Conservation (phyloP, 257 asterid species). For the Rubia yunnanensis region DNA sequence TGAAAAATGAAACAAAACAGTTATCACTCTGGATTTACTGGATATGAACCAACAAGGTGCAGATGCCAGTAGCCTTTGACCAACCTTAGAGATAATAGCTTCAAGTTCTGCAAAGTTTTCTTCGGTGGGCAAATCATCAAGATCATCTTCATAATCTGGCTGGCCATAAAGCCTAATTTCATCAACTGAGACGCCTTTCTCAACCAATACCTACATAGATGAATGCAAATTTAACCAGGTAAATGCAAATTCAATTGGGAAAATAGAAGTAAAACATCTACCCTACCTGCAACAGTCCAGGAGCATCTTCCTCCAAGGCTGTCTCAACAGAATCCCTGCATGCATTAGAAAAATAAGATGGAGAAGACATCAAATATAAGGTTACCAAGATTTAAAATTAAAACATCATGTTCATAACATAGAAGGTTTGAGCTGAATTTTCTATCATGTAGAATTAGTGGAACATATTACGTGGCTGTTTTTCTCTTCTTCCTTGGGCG, state of each 20-base stretch:
- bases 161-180: slow-evolving; percentile 91
- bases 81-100: slow-evolving; percentile 62
- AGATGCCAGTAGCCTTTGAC: slow-evolving; percentile 3
- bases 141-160: slow-evolving; percentile 46
- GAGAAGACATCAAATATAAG: background rate
- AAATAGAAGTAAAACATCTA: slow-evolving; percentile 19
- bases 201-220: slow-evolving; percentile 53
- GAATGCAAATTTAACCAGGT: slow-evolving; percentile 16
- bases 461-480: slow-evolving; percentile 58
- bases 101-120: slow-evolving; percentile 73
- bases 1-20: background rate
- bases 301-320: slow-evolving; percentile 99
- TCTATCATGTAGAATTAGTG: background rate
- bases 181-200: slow-evolving; percentile 55
- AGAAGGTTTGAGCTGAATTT: background rate
- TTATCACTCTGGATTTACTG: background rate
- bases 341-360: slow-evolving; percentile 11
- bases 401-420: background rate
- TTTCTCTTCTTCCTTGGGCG: slow-evolving; percentile 62
- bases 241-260: slow-evolving; percentile 6
- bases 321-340: slow-evolving; percentile 77
- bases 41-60: background rate
- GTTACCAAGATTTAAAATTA: background rate
- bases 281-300: slow-evolving; percentile 83
- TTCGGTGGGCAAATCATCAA: slow-evolving; percentile 51